A percentile compares a stretch with the other conserved stretches of the same genome.
Evolutionary conservation across 2,329 filamentous ascomycete species (phyloP).

Genomic region (Lasiodiplodia gonubiensis): DNA sequence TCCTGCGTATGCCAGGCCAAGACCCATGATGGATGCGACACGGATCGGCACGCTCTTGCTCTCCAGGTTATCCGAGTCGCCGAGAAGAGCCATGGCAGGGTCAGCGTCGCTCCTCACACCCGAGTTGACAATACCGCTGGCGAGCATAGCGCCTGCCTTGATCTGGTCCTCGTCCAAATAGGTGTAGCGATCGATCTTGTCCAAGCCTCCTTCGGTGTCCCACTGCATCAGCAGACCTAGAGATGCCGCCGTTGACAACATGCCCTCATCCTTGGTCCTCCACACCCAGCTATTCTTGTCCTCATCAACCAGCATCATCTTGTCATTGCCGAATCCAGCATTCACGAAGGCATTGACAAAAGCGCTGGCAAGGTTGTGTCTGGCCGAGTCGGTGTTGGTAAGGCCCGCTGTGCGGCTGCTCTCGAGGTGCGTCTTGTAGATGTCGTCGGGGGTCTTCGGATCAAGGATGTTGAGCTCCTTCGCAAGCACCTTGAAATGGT

Average conservation of each 20-base stretch:
- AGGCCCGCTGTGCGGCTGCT: constrained; percentile 90
- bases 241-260: constrained; percentile 95
- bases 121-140: constrained; percentile 94
- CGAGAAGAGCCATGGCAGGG: constrained; percentile 84
- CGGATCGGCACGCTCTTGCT: constrained; percentile 78
- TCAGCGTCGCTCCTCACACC: constrained; percentile 90
- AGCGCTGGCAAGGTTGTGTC: constrained; percentile 92
- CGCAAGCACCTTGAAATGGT: constrained; percentile 90
- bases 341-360: constrained; percentile 99
- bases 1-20: constrained; percentile 92
- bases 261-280: constrained; percentile 98
- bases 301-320: constrained; percentile 93
- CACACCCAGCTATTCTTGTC: constrained; percentile 91
- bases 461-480: constrained; percentile 98
- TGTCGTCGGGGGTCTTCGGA: constrained; percentile 95
- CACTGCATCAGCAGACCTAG: constrained; percentile 89
- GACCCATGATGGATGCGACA: constrained; percentile 90
- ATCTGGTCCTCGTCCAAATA: constrained; percentile 83
- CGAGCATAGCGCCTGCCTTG: constrained; percentile 88
- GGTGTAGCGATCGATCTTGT: constrained; percentile 94
- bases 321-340: constrained; percentile 92
- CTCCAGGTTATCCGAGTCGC: constrained; percentile 78
- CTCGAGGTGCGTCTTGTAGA: constrained; percentile 98
- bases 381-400: constrained; percentile 92
- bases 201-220: constrained; percentile 90